Conservation (phyloP, 2,329 filamentous ascomycete genomes). For the Trichoderma koningii region DNA sequence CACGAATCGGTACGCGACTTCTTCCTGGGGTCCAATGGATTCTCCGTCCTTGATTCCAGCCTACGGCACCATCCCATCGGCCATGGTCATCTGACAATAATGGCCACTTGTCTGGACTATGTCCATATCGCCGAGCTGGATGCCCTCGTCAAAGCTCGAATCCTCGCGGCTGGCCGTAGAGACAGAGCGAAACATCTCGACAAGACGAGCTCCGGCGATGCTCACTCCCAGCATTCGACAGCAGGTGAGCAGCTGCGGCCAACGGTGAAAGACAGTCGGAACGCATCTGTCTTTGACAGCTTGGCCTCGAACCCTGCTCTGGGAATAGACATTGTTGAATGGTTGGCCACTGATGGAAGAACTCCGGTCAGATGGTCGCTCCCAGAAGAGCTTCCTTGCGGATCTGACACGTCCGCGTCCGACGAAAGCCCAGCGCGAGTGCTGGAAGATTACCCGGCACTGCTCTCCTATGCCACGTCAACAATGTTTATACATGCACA, state of each 20-base stretch:
- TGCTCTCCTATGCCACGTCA: background rate
- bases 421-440: background rate
- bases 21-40: slow-evolving; percentile 42
- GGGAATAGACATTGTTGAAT: background rate
- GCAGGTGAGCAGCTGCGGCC: background rate
- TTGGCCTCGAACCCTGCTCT: background rate
- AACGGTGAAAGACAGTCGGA: background rate
- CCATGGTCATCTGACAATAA: background rate
- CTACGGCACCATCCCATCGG: background rate
- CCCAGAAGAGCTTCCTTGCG: background rate
- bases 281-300: background rate
- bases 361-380: background rate
- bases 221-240: background rate
- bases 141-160: background rate
- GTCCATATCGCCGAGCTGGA: background rate
- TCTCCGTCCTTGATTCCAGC: background rate
- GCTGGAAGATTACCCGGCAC: background rate
- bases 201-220: background rate
- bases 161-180: background rate
- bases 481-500: background rate
- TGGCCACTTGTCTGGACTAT: background rate
- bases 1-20: slow-evolving; percentile 55
- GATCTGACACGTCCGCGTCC: background rate
- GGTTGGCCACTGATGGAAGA: background rate
- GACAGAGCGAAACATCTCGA: background rate